These are phyloP conservation scores for Poa pratensis DNA, from an alignment of 176 grass and related monocot species.

Conservation along the genomic window DNA sequence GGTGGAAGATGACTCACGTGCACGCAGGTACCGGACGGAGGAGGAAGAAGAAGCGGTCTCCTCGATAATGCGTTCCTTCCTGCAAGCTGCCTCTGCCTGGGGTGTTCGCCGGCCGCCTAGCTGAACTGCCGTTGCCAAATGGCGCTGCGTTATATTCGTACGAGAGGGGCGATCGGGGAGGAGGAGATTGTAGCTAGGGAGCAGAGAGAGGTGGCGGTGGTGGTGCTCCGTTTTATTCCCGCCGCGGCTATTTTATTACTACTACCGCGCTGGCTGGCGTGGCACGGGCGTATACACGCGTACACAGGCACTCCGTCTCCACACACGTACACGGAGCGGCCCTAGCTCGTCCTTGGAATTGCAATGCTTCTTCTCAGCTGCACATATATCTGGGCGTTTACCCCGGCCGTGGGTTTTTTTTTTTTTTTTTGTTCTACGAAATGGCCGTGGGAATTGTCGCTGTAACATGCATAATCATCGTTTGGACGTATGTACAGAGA, in stretches of 20 bases:
- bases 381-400: not conserved
- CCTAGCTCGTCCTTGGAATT: not conserved
- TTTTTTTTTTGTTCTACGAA: too few relatives aligned
- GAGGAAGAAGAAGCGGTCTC: not conserved
- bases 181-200: too few relatives aligned
- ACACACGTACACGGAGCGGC: not conserved
- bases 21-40: not conserved
- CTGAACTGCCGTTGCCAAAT: not conserved
- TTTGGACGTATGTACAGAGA: not conserved
- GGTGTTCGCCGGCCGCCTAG: not conserved
- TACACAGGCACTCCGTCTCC: not conserved
- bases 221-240: constrained; percentile 19
- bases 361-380: not conserved
- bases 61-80: not conserved
- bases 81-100: not conserved
- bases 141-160: not conserved
- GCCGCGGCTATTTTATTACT: constrained; percentile 23
- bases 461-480: not conserved
- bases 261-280: not conserved
- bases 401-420: too few relatives aligned
- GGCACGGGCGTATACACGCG: not conserved
- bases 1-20: constrained; percentile 2
- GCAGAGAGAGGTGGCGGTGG: not conserved
- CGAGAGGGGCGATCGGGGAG: not conserved
- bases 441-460: not conserved